phyloP scores from a whole-genome alignment of 208 protist species.

The Trypanosomatidae sp. region DNA sequence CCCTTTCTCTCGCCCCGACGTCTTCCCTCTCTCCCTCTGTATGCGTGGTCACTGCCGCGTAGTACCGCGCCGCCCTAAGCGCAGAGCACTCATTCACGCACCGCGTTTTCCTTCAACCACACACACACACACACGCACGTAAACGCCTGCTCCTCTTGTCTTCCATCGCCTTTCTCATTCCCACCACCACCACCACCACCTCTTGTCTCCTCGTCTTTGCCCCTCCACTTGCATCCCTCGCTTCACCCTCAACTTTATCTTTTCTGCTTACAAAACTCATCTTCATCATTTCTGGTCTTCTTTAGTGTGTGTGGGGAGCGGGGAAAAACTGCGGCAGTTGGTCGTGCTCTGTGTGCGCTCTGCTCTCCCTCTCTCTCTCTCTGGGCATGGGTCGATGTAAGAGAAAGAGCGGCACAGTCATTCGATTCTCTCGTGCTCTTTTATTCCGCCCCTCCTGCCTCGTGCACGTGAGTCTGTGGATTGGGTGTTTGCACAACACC shows the following conservation, averaged over 20 bases:
- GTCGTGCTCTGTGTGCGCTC: no score
- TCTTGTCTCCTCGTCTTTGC: not conserved
- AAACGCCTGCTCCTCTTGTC: not conserved
- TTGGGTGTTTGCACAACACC: not conserved
- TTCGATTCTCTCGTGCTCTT: not conserved
- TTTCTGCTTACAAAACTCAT: not conserved
- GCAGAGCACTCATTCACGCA: not conserved
- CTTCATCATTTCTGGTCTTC: not conserved
- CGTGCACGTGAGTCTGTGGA: not conserved
- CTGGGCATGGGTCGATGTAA: not conserved
- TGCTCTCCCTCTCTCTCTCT: not conserved
- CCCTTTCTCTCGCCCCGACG: not conserved
- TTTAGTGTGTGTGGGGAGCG: not conserved
- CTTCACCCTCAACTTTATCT: no score
- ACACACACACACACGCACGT: not conserved
- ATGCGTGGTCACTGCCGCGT: not conserved
- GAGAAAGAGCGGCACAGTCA: not conserved
- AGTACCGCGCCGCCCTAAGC: not conserved
- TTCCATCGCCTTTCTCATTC: not conserved
- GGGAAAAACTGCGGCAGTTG: no score
- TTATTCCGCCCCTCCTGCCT: not conserved
- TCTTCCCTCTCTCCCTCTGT: not conserved
- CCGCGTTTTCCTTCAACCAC: not conserved
- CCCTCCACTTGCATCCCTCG: conserved; percentile 2
- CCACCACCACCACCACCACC: not conserved